A percentile compares a stretch with the other conserved stretches of the same genome.
Conservation (phyloP, 108 stramenopile species). For the Pseudonitzschia delicatissima region DNA sequence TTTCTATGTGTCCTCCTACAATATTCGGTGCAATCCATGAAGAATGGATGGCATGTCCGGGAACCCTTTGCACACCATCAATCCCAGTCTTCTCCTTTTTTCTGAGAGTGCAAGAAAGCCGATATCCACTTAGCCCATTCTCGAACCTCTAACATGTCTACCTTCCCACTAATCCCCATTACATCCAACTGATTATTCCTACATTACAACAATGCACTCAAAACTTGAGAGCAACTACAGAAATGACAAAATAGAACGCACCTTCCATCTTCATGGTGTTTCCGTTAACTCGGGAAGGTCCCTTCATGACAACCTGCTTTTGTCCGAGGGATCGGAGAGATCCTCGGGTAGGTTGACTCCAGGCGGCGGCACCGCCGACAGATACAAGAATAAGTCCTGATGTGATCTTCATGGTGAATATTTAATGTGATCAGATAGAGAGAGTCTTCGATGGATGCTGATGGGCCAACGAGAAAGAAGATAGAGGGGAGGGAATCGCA, state of each 20-base stretch:
- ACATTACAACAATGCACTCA: neutral
- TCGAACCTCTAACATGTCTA: neutral
- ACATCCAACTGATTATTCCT: neutral
- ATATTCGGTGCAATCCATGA: too few relatives aligned
- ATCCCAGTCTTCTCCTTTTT: neutral
- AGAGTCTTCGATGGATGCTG: neutral
- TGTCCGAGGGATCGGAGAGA: conserved; percentile 59
- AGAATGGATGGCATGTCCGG: too few relatives aligned
- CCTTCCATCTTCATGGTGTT: conserved; percentile 81
- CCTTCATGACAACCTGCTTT: conserved; percentile 42
- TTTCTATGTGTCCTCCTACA: too few relatives aligned
- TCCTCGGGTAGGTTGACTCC: conserved; percentile 50
- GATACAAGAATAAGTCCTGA: conserved; percentile 47
- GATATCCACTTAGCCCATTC: neutral
- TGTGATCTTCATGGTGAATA: conserved; percentile 61
- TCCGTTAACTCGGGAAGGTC: conserved; percentile 29
- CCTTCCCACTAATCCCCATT: neutral
- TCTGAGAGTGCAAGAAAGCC: neutral
- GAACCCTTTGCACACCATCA: neutral
- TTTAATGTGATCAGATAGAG: neutral
- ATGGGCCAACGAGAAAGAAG: neutral
- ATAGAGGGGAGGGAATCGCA: too few relatives aligned
- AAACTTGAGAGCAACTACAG: neutral
- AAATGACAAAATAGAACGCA: conserved; percentile 32
- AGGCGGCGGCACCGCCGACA: conserved; percentile 52